phyloP scores from a whole-genome alignment of 129 eudicot genomes.

The Arctium lappa region DNA sequence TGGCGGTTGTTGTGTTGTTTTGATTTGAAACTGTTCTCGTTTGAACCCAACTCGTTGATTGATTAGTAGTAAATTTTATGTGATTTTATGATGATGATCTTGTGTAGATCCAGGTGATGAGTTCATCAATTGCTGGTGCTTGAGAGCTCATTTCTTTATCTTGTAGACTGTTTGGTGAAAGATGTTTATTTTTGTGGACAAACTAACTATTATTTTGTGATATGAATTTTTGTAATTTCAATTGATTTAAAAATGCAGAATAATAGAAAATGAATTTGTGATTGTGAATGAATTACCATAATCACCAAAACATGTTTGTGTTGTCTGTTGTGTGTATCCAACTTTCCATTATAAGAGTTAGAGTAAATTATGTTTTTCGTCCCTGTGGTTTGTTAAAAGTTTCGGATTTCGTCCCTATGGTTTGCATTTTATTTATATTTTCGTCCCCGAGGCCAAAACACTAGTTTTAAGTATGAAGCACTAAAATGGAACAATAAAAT shows the following conservation, averaged over 20 bases:
- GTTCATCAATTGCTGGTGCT: slow-evolving; percentile 16
- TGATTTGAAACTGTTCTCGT: background rate
- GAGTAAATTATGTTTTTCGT: too few relatives aligned
- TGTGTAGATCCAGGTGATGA: slow-evolving; percentile 22
- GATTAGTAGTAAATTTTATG: background rate
- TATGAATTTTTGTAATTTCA: slow-evolving; percentile 19
- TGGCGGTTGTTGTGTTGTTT: background rate
- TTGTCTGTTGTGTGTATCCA: too few relatives aligned
- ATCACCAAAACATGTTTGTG: too few relatives aligned
- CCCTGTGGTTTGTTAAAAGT: too few relatives aligned
- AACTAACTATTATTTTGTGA: slow-evolving; percentile 3
- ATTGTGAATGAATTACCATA: too few relatives aligned
- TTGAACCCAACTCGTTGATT: background rate
- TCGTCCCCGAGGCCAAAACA: too few relatives aligned
- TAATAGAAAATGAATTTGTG: slow-evolving; percentile 4
- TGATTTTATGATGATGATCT: background rate
- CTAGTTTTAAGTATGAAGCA: too few relatives aligned
- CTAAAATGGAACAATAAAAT: too few relatives aligned
- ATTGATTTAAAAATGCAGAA: background rate
- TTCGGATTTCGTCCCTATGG: too few relatives aligned
- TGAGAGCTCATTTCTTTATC: background rate
- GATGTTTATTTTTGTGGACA: background rate
- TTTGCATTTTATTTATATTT: too few relatives aligned
- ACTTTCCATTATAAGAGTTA: too few relatives aligned
- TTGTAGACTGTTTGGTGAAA: slow-evolving; percentile 7